Conservation (phyloP, 805 yeast species). For the Tetrapisispora phaffii region DNA sequence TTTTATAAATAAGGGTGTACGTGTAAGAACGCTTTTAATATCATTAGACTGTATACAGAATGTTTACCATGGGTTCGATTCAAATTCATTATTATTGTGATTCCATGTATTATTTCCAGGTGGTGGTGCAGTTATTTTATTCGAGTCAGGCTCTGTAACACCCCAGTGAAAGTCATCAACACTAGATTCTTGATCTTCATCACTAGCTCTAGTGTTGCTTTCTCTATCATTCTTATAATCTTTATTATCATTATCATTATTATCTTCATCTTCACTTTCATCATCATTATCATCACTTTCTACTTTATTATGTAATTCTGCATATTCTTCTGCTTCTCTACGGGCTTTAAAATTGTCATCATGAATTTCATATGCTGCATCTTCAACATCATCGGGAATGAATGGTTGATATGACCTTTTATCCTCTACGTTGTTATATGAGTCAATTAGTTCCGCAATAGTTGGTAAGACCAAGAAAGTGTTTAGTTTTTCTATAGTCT, state of each 20-base stretch:
- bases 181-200: constrained; percentile 42
- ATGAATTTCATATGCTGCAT: constrained; percentile 59
- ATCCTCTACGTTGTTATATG: constrained; percentile 52
- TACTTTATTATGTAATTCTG: constrained; percentile 7
- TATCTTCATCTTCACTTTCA: constrained; percentile 8
- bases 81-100: constrained; percentile 42
- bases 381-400: constrained; percentile 59
- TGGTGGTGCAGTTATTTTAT: constrained; percentile 30
- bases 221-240: background rate
- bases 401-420: constrained; percentile 55
- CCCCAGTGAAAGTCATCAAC: constrained; percentile 39
- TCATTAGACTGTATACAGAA: no score
- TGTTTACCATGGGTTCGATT: constrained; percentile 57
- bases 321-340: constrained; percentile 13
- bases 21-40: no score
- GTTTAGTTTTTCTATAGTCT: constrained; percentile 43
- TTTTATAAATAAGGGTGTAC: no score
- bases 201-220: constrained; percentile 9
- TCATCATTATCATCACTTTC: constrained; percentile 9
- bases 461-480: constrained; percentile 60
- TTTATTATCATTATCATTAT: background rate
- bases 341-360: constrained; percentile 32
- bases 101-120: constrained; percentile 26
- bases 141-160: constrained; percentile 18
- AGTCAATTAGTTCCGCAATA: constrained; percentile 56